These are phyloP conservation scores for Hanseniaspora vineae DNA, from an alignment of 805 yeast genomes.

Conservation along the genomic window DNA sequence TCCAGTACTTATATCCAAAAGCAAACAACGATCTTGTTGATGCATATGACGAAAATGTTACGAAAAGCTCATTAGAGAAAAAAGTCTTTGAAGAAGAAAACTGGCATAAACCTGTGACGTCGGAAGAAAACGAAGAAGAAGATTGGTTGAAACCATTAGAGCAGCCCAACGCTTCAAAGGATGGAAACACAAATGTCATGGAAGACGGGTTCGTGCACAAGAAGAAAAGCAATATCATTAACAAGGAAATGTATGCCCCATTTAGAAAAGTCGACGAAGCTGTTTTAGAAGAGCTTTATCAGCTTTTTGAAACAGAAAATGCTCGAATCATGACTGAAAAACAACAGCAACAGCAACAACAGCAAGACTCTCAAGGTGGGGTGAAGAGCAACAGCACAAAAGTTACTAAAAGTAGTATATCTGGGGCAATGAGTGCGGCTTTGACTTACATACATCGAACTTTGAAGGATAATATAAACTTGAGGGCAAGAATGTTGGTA, in stretches of 20 bases:
- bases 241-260: slow-evolving; percentile 69
- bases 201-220: slow-evolving; percentile 7
- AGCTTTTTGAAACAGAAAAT: slow-evolving; percentile 27
- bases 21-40: slow-evolving; percentile 11
- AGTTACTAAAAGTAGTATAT: slow-evolving; percentile 35
- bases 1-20: slow-evolving; percentile 57
- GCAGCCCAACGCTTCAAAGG: not conserved
- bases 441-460: slow-evolving; percentile 65
- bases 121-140: not conserved
- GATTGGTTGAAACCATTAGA: not conserved
- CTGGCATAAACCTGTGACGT: slow-evolving; percentile 3
- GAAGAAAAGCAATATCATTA: slow-evolving; percentile 21
- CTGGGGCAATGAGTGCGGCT: slow-evolving; percentile 77
- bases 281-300: slow-evolving; percentile 45
- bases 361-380: slow-evolving; percentile 12
- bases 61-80: not conserved
- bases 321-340: not conserved
- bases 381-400: slow-evolving; percentile 11
- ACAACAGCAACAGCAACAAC: no score
- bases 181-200: slow-evolving; percentile 7
- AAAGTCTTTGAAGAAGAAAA: slow-evolving; percentile 9
- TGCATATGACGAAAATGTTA: slow-evolving; percentile 2
- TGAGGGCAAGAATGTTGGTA: slow-evolving; percentile 55
- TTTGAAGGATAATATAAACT: slow-evolving; percentile 28
- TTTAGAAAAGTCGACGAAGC: slow-evolving; percentile 69